Percentiles rank a stretch among this genome's conserved stretches.
Conservation (phyloP, 148 eudicot genomes). For the Linanthus parryae region DNA sequence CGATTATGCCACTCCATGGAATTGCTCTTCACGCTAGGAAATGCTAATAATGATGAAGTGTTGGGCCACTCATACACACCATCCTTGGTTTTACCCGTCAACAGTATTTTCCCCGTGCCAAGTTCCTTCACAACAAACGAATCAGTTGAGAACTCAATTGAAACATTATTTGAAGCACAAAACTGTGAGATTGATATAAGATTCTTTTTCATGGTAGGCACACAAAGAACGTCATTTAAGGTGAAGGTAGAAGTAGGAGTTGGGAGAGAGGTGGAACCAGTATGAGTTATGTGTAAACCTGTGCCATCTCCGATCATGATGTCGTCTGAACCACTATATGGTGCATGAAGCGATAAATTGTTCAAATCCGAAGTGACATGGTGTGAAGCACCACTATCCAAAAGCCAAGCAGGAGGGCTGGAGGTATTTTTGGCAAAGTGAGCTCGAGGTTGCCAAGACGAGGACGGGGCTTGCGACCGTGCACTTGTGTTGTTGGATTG, state of each 20-base stretch:
- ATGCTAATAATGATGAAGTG: not conserved
- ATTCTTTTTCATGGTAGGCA: no score
- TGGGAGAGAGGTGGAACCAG: not conserved
- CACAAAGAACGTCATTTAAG: not conserved
- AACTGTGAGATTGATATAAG: not conserved
- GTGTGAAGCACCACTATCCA: conserved; percentile 3
- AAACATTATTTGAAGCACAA: not conserved
- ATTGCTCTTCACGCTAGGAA: not conserved
- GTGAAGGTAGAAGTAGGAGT: not conserved
- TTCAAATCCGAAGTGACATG: not conserved
- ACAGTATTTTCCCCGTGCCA: no score
- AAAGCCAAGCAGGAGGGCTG: not conserved
- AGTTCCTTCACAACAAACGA: not conserved
- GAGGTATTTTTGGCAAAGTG: not conserved
- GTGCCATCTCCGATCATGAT: not conserved
- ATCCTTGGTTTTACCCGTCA: no score
- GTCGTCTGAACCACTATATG: conserved; percentile 1
- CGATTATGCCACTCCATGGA: not conserved
- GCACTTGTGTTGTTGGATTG: not conserved
- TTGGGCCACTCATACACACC: not conserved
- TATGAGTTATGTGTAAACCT: not conserved
- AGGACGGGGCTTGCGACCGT: not conserved
- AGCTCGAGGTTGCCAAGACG: not conserved
- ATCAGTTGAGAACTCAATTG: not conserved
- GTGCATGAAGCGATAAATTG: conserved; percentile 1